Evolutionary conservation across 805 yeast genomes (phyloP), one percentile per base, ranked within the genome.

Genomic region (Wickerhamomyces xylosicus): DNA sequence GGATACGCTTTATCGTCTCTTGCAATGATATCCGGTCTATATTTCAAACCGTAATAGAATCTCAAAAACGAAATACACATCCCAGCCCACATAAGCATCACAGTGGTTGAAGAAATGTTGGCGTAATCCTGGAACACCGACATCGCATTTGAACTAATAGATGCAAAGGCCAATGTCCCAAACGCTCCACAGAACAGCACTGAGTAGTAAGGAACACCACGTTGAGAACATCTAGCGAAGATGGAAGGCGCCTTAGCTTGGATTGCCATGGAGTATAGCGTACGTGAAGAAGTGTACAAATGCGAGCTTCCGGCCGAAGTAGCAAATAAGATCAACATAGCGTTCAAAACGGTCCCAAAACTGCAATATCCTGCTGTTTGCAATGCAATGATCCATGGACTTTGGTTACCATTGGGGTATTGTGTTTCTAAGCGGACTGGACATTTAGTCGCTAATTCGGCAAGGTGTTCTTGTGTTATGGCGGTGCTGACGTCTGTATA

Each of bases 71-170:
- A 66, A 15, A 77, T 52, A 47, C 82, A 76, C 72, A 81, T 74
- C 5, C 85, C 83, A 46, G 68, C 60, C 95, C 95, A 86, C 33
- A 83, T 85, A 28, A 86, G 59, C 38, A 85, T 71, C 0, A 87
- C 89, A 1, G 89, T 72, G 0, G 89, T 74, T 3, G 89, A 77
- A 38, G 84, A 72, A 28, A 84, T 67, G 47, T 77, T 76, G 7
- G 82, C 71, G 41, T 84, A 61, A 48, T 79, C 73, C 43, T 74
- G 81, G 47, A 85, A 84, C 5, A 80, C 80, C 14, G 63, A 58
- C 14, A 81, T 72, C 0, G 87, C 77, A 31, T 65, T 57, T 39
- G 70, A 64, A 34, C 74, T 67, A 5, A 79, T 76, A 3, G 84
- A 72, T 18, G 81, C 53, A 53, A 64, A 82, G 0, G 86, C 71